Base-by-base conservation (phyloP, 148 eudicot species). In the Chenopodium quinoa region DNA sequence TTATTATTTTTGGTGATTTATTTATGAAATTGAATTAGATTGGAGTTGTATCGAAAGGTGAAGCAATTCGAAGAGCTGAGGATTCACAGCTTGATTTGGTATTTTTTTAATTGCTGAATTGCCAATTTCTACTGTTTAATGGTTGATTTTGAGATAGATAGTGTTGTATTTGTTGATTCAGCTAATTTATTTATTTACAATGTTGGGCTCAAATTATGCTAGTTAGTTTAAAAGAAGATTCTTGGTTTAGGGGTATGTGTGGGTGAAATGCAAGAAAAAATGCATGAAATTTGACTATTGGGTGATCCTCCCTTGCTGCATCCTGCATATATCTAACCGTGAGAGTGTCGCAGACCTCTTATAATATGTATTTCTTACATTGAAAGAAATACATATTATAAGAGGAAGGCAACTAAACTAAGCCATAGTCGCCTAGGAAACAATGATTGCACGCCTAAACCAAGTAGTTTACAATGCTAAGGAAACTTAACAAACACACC, bases 81-180 rank as follows among this genome's bases (percentile, higher is more conserved):
- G 96, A 82, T 75, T 91, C 89, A 66, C 86, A 85, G 80, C 94
- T 95, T 87, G 94, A 93, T 84, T 80, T 95, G 93, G 98, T 95
- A 88, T 80, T 47, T 9, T 34, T 65, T 6, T 31, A 27, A 4
- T 27, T 46, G 23, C 2, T 80, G 37, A 68, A 67, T 52, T 75
- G 5, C 19, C 4, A 10, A 11, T 48, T 77, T 64, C 9, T n/a
- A n/a, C 19, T 4, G 46, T 50, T 56, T 77, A 7, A n/a, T 25
- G 46, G 22, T 23, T 69, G 23, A 14, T 34, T 66, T 66, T 23
- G 23, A 22, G 68, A n/a, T 64, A 10, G 1, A 5, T 66, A 12
- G 31, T 66, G 17, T 68, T 68, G 22, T 71, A 37, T 71, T 16
- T 34, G 46, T 69, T 69, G 37, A 67, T 27, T 67, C 1, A 13